Evolutionary conservation across 441 rosid species (phyloP), one percentile per base, ranked within the genome.

Genomic region (Melastoma candidum): DNA sequence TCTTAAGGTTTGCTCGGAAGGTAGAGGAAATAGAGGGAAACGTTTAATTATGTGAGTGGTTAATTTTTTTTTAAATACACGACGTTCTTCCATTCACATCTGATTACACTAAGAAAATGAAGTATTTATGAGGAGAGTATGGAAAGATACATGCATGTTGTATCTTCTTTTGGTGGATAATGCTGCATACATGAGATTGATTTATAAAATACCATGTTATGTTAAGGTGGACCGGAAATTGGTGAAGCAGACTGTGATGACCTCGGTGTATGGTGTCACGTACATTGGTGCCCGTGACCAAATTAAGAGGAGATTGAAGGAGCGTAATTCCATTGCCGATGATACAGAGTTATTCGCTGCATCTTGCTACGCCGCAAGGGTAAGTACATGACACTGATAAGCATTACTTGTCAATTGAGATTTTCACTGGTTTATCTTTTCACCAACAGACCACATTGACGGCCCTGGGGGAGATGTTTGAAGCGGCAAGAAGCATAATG

Each of bases 161-260:
- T 17, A 8, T 14, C n/a, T 55, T 44, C 26, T 14, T 11, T 39
- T 10, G 2, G 24, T 0, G 26, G 12, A 51, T 29, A 11, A 14
- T 11, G 36, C 44, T 52, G 24, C 17, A 11, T 24, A 17, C 32
- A 44, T 43, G 44, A 44, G 41, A 41, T 27, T 60, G 32, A 56
- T 65, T 52, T 36, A 32, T 17, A 32, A 32, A 4, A 6, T 32
- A 32, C 41, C 41, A 32, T 32, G 5, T 32, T 32, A 32, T 32
- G 41, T 48, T 48, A 65, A 93, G 99, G 97, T 93, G 62, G 94
- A 93, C 67, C 70, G 97, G 65, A 89, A 89, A 64, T 74, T 89
- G 67, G 99, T 93, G 57, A 93, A 93, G 83, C 99, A 93, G 80
- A 93, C 99, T 26, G 99, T 86, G 72, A 93, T 93, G 99, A 93